phyloP scores from a whole-genome alignment of 306 rosid species.

The Neltuma alba region DNA sequence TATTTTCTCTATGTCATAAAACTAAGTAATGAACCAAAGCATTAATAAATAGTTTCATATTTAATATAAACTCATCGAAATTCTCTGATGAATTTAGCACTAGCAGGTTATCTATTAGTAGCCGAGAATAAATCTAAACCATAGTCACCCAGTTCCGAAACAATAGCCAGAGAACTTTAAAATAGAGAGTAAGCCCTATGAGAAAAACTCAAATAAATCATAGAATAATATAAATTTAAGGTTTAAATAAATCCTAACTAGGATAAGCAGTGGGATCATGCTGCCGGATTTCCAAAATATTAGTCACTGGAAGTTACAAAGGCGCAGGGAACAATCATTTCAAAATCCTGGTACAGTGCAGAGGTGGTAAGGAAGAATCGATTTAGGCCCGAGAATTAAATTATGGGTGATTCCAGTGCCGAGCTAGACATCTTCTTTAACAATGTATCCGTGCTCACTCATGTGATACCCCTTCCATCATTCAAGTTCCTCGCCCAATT shows the following conservation, averaged over 20 bases:
- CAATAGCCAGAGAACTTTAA: neutral
- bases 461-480: constrained; percentile 13
- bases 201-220: neutral
- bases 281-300: neutral
- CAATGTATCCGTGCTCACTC: neutral
- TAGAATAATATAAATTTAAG: neutral
- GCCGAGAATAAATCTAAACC: neutral
- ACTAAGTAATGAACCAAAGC: no score
- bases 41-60: neutral
- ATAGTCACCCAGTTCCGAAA: neutral
- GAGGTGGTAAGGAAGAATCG: neutral
- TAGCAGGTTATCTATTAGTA: neutral
- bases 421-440: neutral
- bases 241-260: neutral
- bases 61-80: neutral
- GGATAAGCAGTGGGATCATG: neutral
- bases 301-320: neutral
- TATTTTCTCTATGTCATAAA: no score
- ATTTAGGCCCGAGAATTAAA: neutral
- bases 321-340: neutral
- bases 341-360: neutral
- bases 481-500: constrained; percentile 37
- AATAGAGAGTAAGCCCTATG: neutral
- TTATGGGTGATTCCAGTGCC: neutral
- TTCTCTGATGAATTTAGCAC: neutral